Conservation (phyloP, 176 grass and related monocot genomes). For the Puya raimondii region DNA sequence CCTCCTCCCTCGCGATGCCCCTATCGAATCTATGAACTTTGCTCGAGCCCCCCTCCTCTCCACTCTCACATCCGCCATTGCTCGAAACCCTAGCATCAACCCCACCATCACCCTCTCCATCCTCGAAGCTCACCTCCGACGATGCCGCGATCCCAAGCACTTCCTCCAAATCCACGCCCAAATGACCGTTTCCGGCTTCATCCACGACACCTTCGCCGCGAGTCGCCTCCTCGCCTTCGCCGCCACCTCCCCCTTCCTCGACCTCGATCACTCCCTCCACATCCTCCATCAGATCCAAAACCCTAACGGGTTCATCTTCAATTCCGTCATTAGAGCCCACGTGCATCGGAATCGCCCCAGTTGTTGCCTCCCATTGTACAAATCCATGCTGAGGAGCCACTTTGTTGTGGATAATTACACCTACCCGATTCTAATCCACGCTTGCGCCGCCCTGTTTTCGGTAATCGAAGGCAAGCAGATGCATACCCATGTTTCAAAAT, state of each 20-base stretch:
- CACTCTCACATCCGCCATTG: slow-evolving; percentile 10
- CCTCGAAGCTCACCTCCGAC: slow-evolving; percentile 59
- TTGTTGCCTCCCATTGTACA: slow-evolving; percentile 58
- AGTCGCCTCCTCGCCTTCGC: slow-evolving; percentile 60
- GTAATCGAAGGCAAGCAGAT: slow-evolving; percentile 46
- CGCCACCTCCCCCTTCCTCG: slow-evolving; percentile 17
- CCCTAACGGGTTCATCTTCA: slow-evolving; percentile 69
- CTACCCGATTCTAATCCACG: slow-evolving; percentile 45
- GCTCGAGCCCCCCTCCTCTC: neutral
- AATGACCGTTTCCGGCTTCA: slow-evolving; percentile 48
- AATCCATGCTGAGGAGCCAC: slow-evolving; percentile 29
- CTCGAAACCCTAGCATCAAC: slow-evolving; percentile 7
- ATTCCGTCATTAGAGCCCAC: slow-evolving; percentile 49
- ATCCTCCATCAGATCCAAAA: slow-evolving; percentile 37
- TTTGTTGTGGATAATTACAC: slow-evolving; percentile 42
- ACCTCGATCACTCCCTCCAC: slow-evolving; percentile 41
- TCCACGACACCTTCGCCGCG: slow-evolving; percentile 66
- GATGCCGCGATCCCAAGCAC: slow-evolving; percentile 36
- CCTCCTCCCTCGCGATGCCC: no score
- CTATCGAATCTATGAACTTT: neutral
- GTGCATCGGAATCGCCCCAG: slow-evolving; percentile 29
- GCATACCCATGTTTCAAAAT: slow-evolving; percentile 38
- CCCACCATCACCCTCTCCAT: slow-evolving; percentile 58
- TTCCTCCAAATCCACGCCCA: slow-evolving; percentile 64
- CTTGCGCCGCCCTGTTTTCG: slow-evolving; percentile 35